phyloP scores from a whole-genome alignment of 202 grass and related monocot genomes.

The Panicum hallii region DNA sequence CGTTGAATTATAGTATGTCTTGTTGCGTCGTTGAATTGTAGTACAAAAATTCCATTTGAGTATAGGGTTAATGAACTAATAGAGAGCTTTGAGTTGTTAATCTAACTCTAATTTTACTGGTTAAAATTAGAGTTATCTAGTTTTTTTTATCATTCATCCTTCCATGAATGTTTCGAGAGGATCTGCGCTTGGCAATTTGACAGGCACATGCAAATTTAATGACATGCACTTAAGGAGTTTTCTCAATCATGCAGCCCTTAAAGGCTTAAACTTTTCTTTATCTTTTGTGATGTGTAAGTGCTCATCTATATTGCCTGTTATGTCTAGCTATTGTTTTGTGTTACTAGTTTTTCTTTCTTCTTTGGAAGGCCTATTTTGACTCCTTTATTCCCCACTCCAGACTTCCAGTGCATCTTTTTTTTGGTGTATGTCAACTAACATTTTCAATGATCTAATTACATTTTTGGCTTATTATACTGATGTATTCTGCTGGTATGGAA shows the following conservation, averaged over 20 bases:
- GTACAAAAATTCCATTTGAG: not conserved
- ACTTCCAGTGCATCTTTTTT: not conserved
- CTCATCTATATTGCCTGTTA: not conserved
- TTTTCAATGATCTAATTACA: constrained; percentile 43
- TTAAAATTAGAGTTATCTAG: not conserved
- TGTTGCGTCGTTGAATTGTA: not conserved
- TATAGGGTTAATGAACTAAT: not conserved
- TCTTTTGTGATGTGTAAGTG: not conserved
- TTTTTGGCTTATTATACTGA: constrained; percentile 32
- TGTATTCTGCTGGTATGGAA: constrained; percentile 36
- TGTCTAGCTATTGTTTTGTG: not conserved
- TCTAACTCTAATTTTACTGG: not conserved
- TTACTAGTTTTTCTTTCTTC: constrained; percentile 31
- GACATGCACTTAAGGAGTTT: not conserved
- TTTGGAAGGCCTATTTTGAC: constrained; percentile 20
- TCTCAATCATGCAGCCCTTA: not conserved
- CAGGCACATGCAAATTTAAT: not conserved
- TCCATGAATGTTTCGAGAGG: constrained; percentile 5
- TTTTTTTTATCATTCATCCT: not conserved
- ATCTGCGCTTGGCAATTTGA: not conserved
- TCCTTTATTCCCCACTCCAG: constrained; percentile 7
- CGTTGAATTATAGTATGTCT: not conserved
- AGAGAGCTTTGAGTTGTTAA: not conserved
- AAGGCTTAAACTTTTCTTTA: not conserved
- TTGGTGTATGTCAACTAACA: not conserved